Percentiles rank a stretch among this genome's conserved stretches.
Conservation (phyloP, 768 basidiomycete genomes). For the Suillus americanus region DNA sequence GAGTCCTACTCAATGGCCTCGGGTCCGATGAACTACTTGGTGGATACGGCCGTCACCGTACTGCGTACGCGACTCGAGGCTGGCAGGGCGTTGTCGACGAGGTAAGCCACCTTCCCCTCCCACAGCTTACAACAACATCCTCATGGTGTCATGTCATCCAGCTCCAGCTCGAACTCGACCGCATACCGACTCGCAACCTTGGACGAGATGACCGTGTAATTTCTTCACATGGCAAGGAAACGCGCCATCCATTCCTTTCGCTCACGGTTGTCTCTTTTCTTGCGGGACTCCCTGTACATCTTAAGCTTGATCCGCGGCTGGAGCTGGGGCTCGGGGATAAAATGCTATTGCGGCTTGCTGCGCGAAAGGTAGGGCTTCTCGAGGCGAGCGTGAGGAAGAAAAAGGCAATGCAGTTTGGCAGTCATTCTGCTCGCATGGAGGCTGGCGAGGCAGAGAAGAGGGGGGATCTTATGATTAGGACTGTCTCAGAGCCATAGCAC, state of each 20-base stretch:
- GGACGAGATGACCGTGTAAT: slow-evolving; percentile 94
- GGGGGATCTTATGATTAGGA: slow-evolving; percentile 43
- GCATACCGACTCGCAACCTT: slow-evolving; percentile 86
- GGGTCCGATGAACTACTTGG: slow-evolving; percentile 96
- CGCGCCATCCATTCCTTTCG: slow-evolving; percentile 88
- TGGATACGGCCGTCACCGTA: slow-evolving; percentile 88
- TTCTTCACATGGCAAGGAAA: slow-evolving; percentile 90
- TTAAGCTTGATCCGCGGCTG: slow-evolving; percentile 77
- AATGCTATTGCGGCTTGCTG: slow-evolving; percentile 72
- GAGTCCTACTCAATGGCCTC: slow-evolving; percentile 85
- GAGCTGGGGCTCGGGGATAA: slow-evolving; percentile 88
- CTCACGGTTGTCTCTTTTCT: slow-evolving; percentile 76
- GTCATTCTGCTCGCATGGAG: slow-evolving; percentile 82
- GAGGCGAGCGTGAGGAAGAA: slow-evolving; percentile 81
- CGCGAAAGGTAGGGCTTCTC: slow-evolving; percentile 69
- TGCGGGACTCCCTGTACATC: slow-evolving; percentile 73
- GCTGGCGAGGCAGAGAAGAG: slow-evolving; percentile 48
- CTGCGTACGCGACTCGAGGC: slow-evolving; percentile 62
- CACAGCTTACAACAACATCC: neutral
- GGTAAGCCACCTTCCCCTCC: slow-evolving; percentile 40
- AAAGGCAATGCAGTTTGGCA: slow-evolving; percentile 97
- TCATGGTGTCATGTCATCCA: slow-evolving; percentile 30
- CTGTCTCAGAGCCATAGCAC: neutral
- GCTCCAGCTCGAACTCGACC: slow-evolving; percentile 88
- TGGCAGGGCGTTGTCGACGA: slow-evolving; percentile 83